Conservation (phyloP, 2,329 filamentous ascomycete species). For the Sporothrix mexicana region DNA sequence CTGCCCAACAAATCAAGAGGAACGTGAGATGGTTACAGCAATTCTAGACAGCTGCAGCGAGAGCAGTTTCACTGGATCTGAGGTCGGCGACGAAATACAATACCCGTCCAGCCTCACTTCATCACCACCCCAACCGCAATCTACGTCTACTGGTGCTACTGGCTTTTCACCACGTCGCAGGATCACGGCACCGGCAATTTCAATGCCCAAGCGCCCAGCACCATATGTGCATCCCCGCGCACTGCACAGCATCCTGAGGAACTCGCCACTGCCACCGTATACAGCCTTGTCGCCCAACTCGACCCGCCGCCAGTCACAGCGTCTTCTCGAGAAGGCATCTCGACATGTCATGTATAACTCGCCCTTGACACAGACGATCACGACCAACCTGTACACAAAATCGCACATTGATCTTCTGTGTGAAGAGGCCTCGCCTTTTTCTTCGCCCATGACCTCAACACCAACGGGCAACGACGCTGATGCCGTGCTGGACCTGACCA, state of each 20-base stretch:
- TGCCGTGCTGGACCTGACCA: constrained; percentile 54
- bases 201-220: constrained; percentile 42
- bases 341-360: constrained; percentile 67
- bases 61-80: constrained; percentile 24
- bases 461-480: constrained; percentile 45
- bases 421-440: constrained; percentile 61
- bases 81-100: constrained; percentile 5
- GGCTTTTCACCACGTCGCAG: constrained; percentile 44
- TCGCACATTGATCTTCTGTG: constrained; percentile 68
- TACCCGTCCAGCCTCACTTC: constrained; percentile 5
- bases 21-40: constrained; percentile 4
- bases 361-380: constrained; percentile 68
- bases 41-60: constrained; percentile 22
- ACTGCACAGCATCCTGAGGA: constrained; percentile 69
- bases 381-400: constrained; percentile 64
- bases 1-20: too few species aligned
- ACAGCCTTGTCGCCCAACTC: constrained; percentile 58
- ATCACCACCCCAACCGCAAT: constrained; percentile 25
- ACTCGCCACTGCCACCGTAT: constrained; percentile 65
- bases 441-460: constrained; percentile 45
- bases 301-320: constrained; percentile 59
- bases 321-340: constrained; percentile 60
- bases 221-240: constrained; percentile 65
- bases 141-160: constrained; percentile 9
- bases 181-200: constrained; percentile 46